Evolutionary conservation across 176 grass and related monocot genomes (phyloP).

Genomic region (Sorghum bicolor): Sorghum_bicolor_NCBIv3 NC_012878.2:7405001-7405500

Average conservation of each 20-base stretch:
- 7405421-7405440: neutral
- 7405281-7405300: too few relatives aligned
- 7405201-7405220: neutral
- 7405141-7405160: neutral
- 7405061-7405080: too few relatives aligned
- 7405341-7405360: neutral
- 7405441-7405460: neutral
- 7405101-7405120: neutral
- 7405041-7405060: too few relatives aligned
- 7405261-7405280: neutral
- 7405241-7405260: neutral
- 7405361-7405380: neutral
- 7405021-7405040: too few relatives aligned
- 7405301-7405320: too few relatives aligned
- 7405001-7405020: too few relatives aligned
- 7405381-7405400: neutral
- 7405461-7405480: neutral
- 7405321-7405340: neutral
- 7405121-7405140: neutral
- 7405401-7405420: neutral
- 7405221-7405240: neutral
- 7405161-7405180: neutral
- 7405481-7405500: neutral
- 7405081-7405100: too few relatives aligned
- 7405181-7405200: neutral